A percentile compares a stretch with the other conserved stretches of the same genome.
Conservation (phyloP, 371 early-diverging fungal genomes). For the Mycotypha africana region DNA sequence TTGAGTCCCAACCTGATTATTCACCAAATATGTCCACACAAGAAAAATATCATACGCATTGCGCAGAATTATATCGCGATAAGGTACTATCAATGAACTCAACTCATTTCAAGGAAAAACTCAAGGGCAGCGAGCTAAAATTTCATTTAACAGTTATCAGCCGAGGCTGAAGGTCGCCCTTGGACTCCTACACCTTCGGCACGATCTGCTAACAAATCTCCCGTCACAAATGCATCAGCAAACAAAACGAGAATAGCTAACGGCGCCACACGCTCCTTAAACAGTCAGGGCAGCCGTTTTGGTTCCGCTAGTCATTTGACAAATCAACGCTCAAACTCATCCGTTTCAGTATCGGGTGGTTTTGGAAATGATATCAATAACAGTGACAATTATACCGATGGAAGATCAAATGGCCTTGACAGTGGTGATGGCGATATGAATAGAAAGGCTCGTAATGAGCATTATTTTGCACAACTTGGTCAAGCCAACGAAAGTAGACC, state of each 20-base stretch:
- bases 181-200: slow-evolving; percentile 53
- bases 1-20: slow-evolving; percentile 84
- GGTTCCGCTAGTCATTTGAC: slow-evolving; percentile 2
- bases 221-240: too few relatives aligned
- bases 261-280: slow-evolving; percentile 8
- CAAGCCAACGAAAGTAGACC: slow-evolving; percentile 15
- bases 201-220: slow-evolving; percentile 10
- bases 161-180: slow-evolving; percentile 71
- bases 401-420: background rate
- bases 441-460: slow-evolving; percentile 16
- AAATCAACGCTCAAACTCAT: slow-evolving; percentile 21
- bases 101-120: too few relatives aligned
- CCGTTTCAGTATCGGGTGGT: slow-evolving; percentile 10
- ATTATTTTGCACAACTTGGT: slow-evolving; percentile 22
- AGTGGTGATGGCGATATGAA: background rate
- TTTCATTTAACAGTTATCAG: slow-evolving; percentile 42
- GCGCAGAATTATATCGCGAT: slow-evolving; percentile 87
- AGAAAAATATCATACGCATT: slow-evolving; percentile 83
- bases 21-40: slow-evolving; percentile 67
- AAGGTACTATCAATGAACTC: slow-evolving; percentile 36
- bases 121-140: too few relatives aligned
- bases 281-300: background rate
- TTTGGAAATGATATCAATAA: slow-evolving; percentile 11
- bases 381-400: background rate
- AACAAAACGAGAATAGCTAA: slow-evolving; percentile 1